Base-by-base conservation (phyloP, 225 moss, liverwort and hornwort species). In the Rhytidiadelphus loreus region DNA sequence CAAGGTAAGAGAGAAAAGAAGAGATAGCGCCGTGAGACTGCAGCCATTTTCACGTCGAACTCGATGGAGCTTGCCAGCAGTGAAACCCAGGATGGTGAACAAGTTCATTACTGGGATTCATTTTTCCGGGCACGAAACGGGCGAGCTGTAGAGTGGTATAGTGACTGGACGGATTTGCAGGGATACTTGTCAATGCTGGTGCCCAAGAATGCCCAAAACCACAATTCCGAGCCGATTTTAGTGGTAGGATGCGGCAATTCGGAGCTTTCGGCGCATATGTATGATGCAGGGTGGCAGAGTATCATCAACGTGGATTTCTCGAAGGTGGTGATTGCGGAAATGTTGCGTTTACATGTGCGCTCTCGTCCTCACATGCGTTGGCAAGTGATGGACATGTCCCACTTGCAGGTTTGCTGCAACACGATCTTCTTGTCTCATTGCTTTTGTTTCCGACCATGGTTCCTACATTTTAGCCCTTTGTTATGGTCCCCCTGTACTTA, bases 251-350 rank as follows among this genome's bases (percentile, higher is more conserved):
- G 97, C 26, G 97, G 97, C 58, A 97, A 98, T 92, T 98, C 97
- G 22, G 92, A 94, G 84, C 90, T 98, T 18, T 97, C 97, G 6
- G 95, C 94, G 39, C 93, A 94, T 9, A 95, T 98, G 96, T 98
- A 98, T 87, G 96, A 98, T 90, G 94, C 89, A 16, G 97, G 98
- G 66, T 96, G 96, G 92, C 88, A 72, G 58, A 80, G 82, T 32
- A 96, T 98, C 87, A 90, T 82, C 55, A 98, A 98, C 69, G 91
- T 98, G 46, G 98, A 98, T 92, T 98, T 98, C 75, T 97, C 96
- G 33, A 97, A 95, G 70, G 95, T 95, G 58, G 98, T 97, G 9
- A 95, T 98, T 73, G 89, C 93, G 11, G 96, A 97, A 30, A 98
- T 98, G 97, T 83, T 98, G 91, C 93, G 94, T 55, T 89, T 96